Base-by-base conservation (phyloP, 2,329 filamentous ascomycete species). In the Ceratocystiopsis minuta region DNA sequence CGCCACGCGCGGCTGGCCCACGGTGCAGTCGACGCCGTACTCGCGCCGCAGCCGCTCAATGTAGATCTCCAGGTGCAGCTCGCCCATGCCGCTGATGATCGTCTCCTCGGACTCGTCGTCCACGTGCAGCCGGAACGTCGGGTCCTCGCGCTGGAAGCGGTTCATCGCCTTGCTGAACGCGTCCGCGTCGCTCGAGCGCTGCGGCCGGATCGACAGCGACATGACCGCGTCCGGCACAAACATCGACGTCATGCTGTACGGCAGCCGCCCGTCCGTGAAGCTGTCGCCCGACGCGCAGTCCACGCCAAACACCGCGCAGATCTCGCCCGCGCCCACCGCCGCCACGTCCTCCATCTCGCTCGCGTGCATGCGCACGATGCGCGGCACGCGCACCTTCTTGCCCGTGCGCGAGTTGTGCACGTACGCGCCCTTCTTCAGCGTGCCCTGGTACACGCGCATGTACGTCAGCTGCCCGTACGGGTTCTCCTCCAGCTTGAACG, bases 121-220 rank as follows among this genome's bases (percentile, higher is more conserved):
- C 53, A 94, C 86, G 53, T 85, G 80, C 34, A 98, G 83, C 42
- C 90, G 78, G 75, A 98, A 98, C 13, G 90, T 98, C 4, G 90
- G 90, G 54, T 98, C 90, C 63, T 98, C 90, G 49, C 90, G 81
- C 63, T 95, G 88, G 73, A 98, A 98, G 52, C 90, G 83, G 59
- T 88, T 90, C 78, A 98, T 96, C 51, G 90, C 90, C 66, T 98
- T 98, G 56, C 80, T 87, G 70, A 98, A 98, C 66, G 92, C 90
- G 57, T 84, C 77, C 45, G 80, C 78, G 54, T 98, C 88, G 59
- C 84, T 90, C 57, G 74, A 86, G 59, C 84, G 78, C 70, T 96
- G 96, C 38, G 90, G 90, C 62, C 84, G 86, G 68, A 98, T 96
- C 17, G 87, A 95, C 36, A 98, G 76, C 16, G 88, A 96, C 63